These are phyloP conservation scores for Ruellia speciosa DNA, from an alignment of 305 asterid genomes.

Conservation along the genomic window DNA sequence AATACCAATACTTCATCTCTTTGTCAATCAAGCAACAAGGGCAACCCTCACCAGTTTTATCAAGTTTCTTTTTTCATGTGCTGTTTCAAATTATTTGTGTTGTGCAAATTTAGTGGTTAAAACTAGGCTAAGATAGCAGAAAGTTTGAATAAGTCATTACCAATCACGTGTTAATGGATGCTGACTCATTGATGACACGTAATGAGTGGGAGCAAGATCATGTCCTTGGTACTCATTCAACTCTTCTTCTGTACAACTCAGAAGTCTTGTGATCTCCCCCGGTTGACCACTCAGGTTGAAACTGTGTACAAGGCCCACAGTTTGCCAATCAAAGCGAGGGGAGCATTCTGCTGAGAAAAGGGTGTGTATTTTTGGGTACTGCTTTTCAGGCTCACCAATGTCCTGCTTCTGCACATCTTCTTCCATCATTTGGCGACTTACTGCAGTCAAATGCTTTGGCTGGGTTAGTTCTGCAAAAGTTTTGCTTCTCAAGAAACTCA, in stretches of 20 bases:
- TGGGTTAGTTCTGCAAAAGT: slow-evolving; percentile 56
- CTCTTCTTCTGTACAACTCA: slow-evolving; percentile 88
- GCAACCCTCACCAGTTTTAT: no score
- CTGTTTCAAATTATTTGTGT: no score
- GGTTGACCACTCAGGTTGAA: slow-evolving; percentile 87
- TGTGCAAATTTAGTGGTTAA: no score
- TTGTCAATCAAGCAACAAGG: no score
- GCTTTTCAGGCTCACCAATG: slow-evolving; percentile 46
- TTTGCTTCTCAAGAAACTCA: slow-evolving; percentile 85
- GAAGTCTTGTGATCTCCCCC: slow-evolving; percentile 77
- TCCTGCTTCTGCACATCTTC: slow-evolving; percentile 30
- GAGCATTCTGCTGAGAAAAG: slow-evolving; percentile 87
- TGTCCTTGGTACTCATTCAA: slow-evolving; percentile 78
- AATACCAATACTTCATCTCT: no score
- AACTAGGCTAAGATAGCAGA: no score
- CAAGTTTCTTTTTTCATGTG: no score
- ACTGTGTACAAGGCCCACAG: slow-evolving; percentile 89
- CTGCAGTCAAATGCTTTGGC: slow-evolving; percentile 51
- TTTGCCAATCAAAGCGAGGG: slow-evolving; percentile 91
- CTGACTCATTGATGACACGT: slow-evolving; percentile 97
- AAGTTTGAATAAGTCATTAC: no score
- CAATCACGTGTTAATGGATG: slow-evolving; percentile 94
- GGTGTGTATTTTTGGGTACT: slow-evolving; percentile 75
- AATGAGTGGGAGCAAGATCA: slow-evolving; percentile 88
- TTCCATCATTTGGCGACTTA: slow-evolving; percentile 60